Conservation (phyloP, 148 eudicot genomes). For the Pouteria glomerata region DNA sequence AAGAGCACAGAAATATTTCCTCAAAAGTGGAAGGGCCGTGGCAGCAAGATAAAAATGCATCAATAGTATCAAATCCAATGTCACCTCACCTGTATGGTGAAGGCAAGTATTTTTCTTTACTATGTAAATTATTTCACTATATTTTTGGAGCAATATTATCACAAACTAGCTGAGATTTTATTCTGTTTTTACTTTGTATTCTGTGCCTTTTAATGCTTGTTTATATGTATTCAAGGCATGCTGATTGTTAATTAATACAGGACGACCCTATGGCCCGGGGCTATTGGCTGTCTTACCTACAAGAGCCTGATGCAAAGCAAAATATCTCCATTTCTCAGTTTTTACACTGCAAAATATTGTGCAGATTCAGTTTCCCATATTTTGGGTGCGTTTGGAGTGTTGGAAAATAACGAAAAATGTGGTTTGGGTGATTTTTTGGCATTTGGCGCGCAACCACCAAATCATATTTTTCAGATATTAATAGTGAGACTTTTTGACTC, state of each 20-base stretch:
- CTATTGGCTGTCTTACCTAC: neutral
- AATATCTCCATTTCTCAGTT: too few relatives aligned
- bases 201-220: neutral
- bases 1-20: constrained; percentile 25
- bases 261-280: neutral
- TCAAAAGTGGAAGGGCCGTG: constrained; percentile 30
- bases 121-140: neutral
- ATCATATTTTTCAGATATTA: too few relatives aligned
- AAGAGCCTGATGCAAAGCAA: too few relatives aligned
- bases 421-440: too few relatives aligned
- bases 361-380: too few relatives aligned
- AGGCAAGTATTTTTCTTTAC: constrained; percentile 17
- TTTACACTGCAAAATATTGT: too few relatives aligned
- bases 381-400: too few relatives aligned
- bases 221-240: neutral
- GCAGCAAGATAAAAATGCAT: constrained; percentile 41
- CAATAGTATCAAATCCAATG: constrained; percentile 21
- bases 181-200: neutral
- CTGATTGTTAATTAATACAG: neutral
- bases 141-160: neutral
- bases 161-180: neutral
- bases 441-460: too few relatives aligned
- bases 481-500: too few relatives aligned
- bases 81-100: constrained; percentile 32
- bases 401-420: too few relatives aligned